Evolutionary conservation across 2,329 filamentous ascomycete species (phyloP).

Genomic region (Corynespora cassiicola): DNA sequence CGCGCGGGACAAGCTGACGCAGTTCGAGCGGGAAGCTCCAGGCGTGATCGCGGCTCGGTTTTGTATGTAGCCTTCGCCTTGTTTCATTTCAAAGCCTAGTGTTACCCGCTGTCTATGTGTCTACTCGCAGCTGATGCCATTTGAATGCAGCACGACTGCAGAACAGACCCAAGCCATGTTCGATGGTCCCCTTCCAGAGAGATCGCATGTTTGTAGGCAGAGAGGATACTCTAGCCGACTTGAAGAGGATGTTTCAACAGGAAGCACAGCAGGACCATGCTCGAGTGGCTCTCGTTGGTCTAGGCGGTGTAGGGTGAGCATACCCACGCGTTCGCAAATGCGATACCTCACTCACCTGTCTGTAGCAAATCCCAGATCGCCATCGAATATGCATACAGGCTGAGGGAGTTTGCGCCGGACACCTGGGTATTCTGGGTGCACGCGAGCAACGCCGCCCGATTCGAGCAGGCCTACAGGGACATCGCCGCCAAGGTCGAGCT

Average conservation of each 20-base stretch:
- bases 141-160: background rate
- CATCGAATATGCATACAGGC: constrained; percentile 8
- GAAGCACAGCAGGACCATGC: constrained; percentile 11
- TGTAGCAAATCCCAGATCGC: constrained; percentile 20
- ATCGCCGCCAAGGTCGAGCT: constrained; percentile 24
- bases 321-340: background rate
- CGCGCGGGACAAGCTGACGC: background rate
- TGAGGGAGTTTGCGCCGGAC: constrained; percentile 1
- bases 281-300: constrained; percentile 20
- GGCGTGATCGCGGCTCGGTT: constrained; percentile 4
- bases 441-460: constrained; percentile 9
- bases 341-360: no score
- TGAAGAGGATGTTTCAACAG: constrained; percentile 10
- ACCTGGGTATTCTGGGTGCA: constrained; percentile 8
- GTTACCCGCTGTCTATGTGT: no score
- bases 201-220: background rate
- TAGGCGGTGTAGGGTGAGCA: constrained; percentile 26
- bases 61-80: constrained; percentile 7
- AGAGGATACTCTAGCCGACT: constrained; percentile 3
- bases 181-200: constrained; percentile 3
- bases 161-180: constrained; percentile 1
- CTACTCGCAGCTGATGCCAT: no score
- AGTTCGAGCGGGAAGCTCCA: constrained; percentile 5
- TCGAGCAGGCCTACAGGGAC: constrained; percentile 22
- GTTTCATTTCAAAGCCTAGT: no score